Percentiles rank a stretch among this genome's conserved stretches.
phyloP scores from a whole-genome alignment of 2,329 filamentous ascomycete species.

The Claviceps sp. region DNA sequence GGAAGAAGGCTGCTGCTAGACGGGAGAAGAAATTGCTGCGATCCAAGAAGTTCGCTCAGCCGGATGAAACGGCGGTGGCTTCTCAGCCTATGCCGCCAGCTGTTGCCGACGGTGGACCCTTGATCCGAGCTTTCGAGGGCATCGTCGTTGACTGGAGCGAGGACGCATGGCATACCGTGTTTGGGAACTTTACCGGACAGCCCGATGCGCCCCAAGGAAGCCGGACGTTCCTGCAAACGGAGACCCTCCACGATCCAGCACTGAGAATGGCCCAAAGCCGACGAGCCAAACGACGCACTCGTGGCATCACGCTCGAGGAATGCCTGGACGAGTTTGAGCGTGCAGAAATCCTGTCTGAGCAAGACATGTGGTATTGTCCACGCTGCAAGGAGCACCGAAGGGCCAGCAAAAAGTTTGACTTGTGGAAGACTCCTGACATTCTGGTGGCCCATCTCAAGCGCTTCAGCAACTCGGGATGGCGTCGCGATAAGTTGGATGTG shows the following conservation, averaged over 20 bases:
- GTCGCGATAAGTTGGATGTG: constrained; percentile 84
- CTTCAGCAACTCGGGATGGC: constrained; percentile 72
- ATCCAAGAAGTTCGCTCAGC: constrained; percentile 24
- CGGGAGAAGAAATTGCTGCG: constrained; percentile 28
- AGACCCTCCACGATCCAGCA: constrained; percentile 46
- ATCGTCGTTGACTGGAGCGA: constrained; percentile 78
- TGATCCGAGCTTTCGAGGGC: constrained; percentile 71
- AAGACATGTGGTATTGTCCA: constrained; percentile 96
- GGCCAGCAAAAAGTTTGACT: constrained; percentile 89
- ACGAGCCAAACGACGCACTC: constrained; percentile 39
- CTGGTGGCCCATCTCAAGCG: constrained; percentile 90
- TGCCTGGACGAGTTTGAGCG: constrained; percentile 92
- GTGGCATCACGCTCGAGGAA: constrained; percentile 74
- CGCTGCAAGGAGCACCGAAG: constrained; percentile 87
- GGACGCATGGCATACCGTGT: constrained; percentile 57
- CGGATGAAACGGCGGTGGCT: constrained; percentile 14
- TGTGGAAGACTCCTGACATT: constrained; percentile 95
- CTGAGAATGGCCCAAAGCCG: constrained; percentile 50
- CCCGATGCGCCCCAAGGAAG: constrained; percentile 39
- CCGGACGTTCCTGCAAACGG: constrained; percentile 40
- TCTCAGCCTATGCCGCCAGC: constrained; percentile 25
- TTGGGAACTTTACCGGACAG: constrained; percentile 31
- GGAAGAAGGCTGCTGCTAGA: constrained; percentile 35
- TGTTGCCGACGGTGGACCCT: constrained; percentile 38
- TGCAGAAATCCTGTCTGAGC: constrained; percentile 83